These are phyloP conservation scores for Cicer cuneatum DNA, from an alignment of 306 rosid species.

Conservation along the genomic window DNA sequence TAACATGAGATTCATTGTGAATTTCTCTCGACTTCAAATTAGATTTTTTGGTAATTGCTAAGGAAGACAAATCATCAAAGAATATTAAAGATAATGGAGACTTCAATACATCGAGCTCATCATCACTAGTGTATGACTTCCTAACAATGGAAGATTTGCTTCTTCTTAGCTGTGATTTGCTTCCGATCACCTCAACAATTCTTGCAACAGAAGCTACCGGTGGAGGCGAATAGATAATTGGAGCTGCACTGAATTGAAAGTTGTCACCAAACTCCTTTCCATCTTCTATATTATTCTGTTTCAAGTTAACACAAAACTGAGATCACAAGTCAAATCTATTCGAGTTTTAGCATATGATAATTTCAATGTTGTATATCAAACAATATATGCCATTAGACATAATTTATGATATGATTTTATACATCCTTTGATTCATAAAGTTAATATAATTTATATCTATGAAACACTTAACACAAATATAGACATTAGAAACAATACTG, in stretches of 20 bases:
- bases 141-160: conserved; percentile 72
- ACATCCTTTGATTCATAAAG: background rate
- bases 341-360: background rate
- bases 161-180: conserved; percentile 72
- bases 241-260: conserved; percentile 71
- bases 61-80: conserved; percentile 43
- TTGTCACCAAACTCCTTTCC: conserved; percentile 53
- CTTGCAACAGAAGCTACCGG: conserved; percentile 54
- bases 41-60: conserved; percentile 48
- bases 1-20: conserved; percentile 55
- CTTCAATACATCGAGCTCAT: conserved; percentile 83
- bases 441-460: too few species aligned
- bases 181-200: conserved; percentile 62
- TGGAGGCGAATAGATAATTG: conserved; percentile 71
- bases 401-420: background rate
- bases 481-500: too few species aligned
- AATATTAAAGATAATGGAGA: conserved; percentile 73
- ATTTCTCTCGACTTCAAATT: conserved; percentile 52
- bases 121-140: conserved; percentile 91
- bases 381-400: background rate
- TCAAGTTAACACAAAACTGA: conserved; percentile 32
- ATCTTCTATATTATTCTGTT: conserved; percentile 60
- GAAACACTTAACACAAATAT: too few species aligned
- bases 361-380: background rate
- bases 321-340: background rate